Evolutionary conservation across 176 grass and related monocot genomes (phyloP), one percentile per base, ranked within the genome.

Genomic region (Zizania latifolia): DNA sequence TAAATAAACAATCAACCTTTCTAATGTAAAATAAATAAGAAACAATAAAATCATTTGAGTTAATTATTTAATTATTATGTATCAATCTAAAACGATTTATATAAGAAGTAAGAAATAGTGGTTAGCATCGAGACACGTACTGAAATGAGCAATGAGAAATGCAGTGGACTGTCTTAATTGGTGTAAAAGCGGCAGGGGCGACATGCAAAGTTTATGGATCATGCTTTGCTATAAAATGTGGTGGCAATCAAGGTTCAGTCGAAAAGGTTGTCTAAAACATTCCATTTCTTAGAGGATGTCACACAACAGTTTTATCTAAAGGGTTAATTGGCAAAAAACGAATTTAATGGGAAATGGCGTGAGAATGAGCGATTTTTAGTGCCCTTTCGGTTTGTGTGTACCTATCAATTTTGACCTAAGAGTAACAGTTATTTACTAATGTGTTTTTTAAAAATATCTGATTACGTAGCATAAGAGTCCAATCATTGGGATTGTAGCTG

Each of bases 121-220:
- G 54, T 53, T 51, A 71, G 50, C 11, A 17, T 32, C 15, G 17
- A 66, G 13, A 58, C 21, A 58, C 19, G 60, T 19, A 17, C 31
- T 73, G 60, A 58, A 46, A 67, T 17, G 83, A 23, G 19, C 53
- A 51, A 24, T 74, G 50, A 30, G 40, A 86, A 69, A 60, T 60
- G 31, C 53, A 50, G 15, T 39, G 46, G 59, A 23, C 53, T 58
- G 34, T 19, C 37, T 11, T n/a, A n/a, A n/a, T n/a, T 59, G 35
- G n/a, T 43, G 48, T 32, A 43, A 44, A 79, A 31, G 50, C 33
- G 35, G 63, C 48, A 38, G 26, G 70, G 8, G 27, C 67, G 55
- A 54, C 22, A 51, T 32, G 74, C 71, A 48, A 38, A 56, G 41
- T 86, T 81, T 15, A 69, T 75, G 62, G 77, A 54, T 68, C 83